Evolutionary conservation across 495 filamentous ascomycete species (phyloP), one percentile per base, ranked within the genome.

Genomic region (Penicillium soppii): DNA sequence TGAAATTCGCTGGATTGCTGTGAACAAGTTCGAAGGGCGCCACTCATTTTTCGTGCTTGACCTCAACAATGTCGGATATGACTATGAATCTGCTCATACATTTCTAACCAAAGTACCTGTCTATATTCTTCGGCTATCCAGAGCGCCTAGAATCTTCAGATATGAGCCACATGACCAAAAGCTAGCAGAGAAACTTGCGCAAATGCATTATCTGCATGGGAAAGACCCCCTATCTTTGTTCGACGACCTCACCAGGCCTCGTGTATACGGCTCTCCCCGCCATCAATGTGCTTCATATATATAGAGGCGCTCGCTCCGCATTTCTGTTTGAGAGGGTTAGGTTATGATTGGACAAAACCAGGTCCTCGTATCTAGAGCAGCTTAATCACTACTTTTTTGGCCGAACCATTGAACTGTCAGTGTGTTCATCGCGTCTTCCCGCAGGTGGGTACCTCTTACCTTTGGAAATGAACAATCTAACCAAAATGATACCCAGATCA

Each of bases 21-120:
- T 32, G 1, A 41, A 5, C 3, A 50, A 27, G 16, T 32, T 27
- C 16, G 12, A 9, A 7, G 36, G 37, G 6, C 21, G 25, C 10
- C 47, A 50, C 25, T 50, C 47, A 35, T 50, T 27, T 41, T 50
- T 50, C 29, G 47, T 50, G 23, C 20, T 50, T 15, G 36, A 50
- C 36, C 35, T 50, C n/a, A 50, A 50, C 36, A 50, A 41, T 39
- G 22, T 13, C 25, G 36, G 30, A 2, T 50, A 50, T 41, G 47
- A 40, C 20, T 50, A 50, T 19, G 7, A 50, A 41, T 27, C 33
- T 8, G 47, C 47, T 16, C 35, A 50, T 41, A 27, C 7, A 30
- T 41, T 16, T 16, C 4, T 17, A 13, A 30, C 22, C n/a, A 15
- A 16, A n/a, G 23, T 50, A 22, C 47, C 47, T 12, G 35, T 40